Percentiles rank a stretch among this genome's conserved stretches.
These are phyloP conservation scores for Ilex asprella DNA, from an alignment of 257 asterid species.

Conservation along the genomic window DNA sequence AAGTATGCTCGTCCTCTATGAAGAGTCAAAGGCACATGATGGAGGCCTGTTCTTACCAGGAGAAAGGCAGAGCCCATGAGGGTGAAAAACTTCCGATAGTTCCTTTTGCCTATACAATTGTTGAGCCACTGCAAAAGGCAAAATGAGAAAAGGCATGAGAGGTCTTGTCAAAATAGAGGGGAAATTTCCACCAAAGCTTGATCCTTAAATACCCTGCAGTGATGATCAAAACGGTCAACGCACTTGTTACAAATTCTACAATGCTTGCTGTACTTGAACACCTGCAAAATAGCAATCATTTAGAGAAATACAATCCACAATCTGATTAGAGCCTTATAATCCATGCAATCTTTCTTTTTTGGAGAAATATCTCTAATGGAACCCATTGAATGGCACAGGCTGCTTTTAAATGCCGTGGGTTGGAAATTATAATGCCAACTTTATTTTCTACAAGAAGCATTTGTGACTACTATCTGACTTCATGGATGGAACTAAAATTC, in stretches of 20 bases:
- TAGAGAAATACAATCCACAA: not conserved
- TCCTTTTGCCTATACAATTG: slow-evolving; percentile 94
- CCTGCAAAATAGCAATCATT: slow-evolving; percentile 42
- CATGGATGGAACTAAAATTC: no score
- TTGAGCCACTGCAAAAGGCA: slow-evolving; percentile 78
- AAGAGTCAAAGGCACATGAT: not conserved
- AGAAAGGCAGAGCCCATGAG: slow-evolving; percentile 94
- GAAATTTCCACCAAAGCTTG: slow-evolving; percentile 8
- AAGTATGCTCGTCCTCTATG: not conserved
- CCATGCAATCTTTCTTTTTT: no score
- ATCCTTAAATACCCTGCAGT: slow-evolving; percentile 71
- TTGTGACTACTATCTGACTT: no score
- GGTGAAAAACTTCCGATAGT: slow-evolving; percentile 82
- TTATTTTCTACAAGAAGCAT: no score
- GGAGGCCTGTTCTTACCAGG: slow-evolving; percentile 58
- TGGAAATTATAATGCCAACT: no score
- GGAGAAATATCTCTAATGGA: no score
- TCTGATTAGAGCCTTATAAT: no score
- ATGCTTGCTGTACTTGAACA: slow-evolving; percentile 93
- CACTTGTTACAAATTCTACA: slow-evolving; percentile 97
- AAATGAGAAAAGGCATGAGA: slow-evolving; percentile 14
- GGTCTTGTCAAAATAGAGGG: not conserved
- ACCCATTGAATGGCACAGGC: no score
- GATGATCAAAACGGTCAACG: slow-evolving; percentile 92
- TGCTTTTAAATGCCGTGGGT: no score